Evolutionary conservation across 2,329 filamentous ascomycete genomes (phyloP).

Genomic region (Emydomyces testavorans): DNA sequence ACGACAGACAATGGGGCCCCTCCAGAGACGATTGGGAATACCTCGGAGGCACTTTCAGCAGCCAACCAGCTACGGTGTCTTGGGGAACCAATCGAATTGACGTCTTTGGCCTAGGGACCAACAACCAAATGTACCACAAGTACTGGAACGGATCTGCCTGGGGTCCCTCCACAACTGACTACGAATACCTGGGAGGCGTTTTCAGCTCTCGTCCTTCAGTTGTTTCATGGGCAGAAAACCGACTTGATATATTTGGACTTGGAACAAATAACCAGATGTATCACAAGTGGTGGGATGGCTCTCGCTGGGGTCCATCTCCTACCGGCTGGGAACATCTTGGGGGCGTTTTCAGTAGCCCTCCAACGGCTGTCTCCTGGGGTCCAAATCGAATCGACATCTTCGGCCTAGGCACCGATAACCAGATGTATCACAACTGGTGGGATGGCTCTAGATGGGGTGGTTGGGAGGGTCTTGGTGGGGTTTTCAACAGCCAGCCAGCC

Average conservation of each 20-base stretch:
- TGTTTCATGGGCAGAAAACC: conserved; percentile 16
- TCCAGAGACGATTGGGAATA: conserved; percentile 21
- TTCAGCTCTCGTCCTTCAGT: conserved; percentile 17
- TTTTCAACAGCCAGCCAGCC: conserved; percentile 13
- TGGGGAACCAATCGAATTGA: conserved; percentile 22
- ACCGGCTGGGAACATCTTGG: conserved; percentile 17
- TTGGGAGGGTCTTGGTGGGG: conserved; percentile 15
- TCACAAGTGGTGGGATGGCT: conserved; percentile 18
- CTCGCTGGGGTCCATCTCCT: conserved; percentile 13
- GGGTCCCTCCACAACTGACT: conserved; percentile 13
- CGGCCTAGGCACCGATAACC: conserved; percentile 17
- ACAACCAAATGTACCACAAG: conserved; percentile 23
- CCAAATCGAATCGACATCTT: conserved; percentile 19
- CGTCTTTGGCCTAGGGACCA: conserved; percentile 23
- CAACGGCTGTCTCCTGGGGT: conserved; percentile 18
- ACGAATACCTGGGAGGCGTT: conserved; percentile 16
- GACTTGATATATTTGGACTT: conserved; percentile 19
- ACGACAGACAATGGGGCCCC: conserved; percentile 15
- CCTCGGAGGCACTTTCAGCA: conserved; percentile 23
- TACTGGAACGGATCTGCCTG: conserved; percentile 20
- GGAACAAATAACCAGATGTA: conserved; percentile 17
- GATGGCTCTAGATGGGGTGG: conserved; percentile 14
- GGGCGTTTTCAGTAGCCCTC: conserved; percentile 16
- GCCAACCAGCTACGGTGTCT: conserved; percentile 21
- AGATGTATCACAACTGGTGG: conserved; percentile 18